A percentile compares a stretch with the other conserved stretches of the same genome.
phyloP scores from a whole-genome alignment of 306 rosid genomes.

The Luffa acutangula region DNA sequence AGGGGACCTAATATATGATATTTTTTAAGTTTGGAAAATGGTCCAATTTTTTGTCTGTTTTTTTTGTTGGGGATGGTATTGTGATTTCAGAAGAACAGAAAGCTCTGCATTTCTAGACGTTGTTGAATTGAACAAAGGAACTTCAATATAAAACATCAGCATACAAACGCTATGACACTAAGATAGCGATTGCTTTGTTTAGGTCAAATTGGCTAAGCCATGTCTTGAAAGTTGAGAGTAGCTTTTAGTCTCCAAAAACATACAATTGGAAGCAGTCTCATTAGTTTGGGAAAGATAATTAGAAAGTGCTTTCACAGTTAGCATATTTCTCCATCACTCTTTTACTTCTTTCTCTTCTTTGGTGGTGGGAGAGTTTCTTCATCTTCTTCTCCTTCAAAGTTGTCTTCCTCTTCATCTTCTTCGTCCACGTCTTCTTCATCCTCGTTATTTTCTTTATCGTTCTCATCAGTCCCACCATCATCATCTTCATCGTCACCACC shows the following conservation, averaged over 20 bases:
- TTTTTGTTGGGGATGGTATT: neutral
- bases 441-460: neutral
- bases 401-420: constrained; percentile 19
- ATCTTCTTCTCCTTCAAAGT: constrained; percentile 21
- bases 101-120: neutral
- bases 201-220: neutral
- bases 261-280: neutral
- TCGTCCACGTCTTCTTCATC: neutral
- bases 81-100: neutral
- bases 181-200: neutral
- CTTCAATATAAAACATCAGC: neutral
- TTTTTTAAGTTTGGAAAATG: neutral
- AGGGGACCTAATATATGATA: neutral
- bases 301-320: neutral
- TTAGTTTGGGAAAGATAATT: neutral
- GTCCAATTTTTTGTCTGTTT: neutral
- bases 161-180: neutral
- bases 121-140: neutral
- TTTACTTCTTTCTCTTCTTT: constrained; percentile 41
- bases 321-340: neutral
- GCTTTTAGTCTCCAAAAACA: neutral
- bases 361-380: constrained; percentile 38
- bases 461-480: neutral
- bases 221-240: neutral
- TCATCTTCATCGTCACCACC: neutral